phyloP scores from a whole-genome alignment of 2,329 filamentous ascomycete genomes.

The Cercospora zeae-maydis region DNA sequence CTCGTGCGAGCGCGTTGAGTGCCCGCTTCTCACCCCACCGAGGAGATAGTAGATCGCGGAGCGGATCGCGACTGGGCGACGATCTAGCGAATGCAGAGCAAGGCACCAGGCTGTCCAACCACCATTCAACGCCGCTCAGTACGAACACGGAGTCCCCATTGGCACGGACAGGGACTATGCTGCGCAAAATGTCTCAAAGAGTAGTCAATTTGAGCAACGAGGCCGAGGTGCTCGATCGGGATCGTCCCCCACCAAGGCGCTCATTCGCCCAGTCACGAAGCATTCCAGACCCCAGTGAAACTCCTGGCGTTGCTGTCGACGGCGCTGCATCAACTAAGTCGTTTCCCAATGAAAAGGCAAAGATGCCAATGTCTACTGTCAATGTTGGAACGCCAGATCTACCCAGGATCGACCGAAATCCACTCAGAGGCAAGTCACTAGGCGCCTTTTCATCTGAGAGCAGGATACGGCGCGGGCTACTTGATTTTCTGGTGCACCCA shows the following conservation, averaged over 20 bases:
- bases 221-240: conserved; percentile 75
- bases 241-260: conserved; percentile 65
- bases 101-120: conserved; percentile 42
- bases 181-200: conserved; percentile 82
- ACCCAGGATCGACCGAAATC: conserved; percentile 55
- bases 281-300: conserved; percentile 2
- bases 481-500: conserved; percentile 80
- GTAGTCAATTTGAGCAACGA: conserved; percentile 97
- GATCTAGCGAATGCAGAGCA: conserved; percentile 59
- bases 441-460: conserved; percentile 81
- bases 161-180: conserved; percentile 49
- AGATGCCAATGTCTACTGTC: conserved; percentile 31
- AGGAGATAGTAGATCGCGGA: conserved; percentile 38
- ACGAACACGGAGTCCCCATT: conserved; percentile 47
- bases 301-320: conserved; percentile 22
- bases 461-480: conserved; percentile 67
- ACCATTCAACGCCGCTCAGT: conserved; percentile 41
- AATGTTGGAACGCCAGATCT: conserved; percentile 29
- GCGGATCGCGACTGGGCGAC: conserved; percentile 54
- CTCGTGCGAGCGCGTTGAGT: conserved; percentile 44
- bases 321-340: conserved; percentile 28
- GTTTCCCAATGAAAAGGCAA: conserved; percentile 32
- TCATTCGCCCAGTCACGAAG: conserved; percentile 38
- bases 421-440: conserved; percentile 78
- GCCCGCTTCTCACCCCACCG: conserved; percentile 50